Percentiles rank a stretch among this genome's conserved stretches.
phyloP scores from a whole-genome alignment of 495 filamentous ascomycete species.

The Podospora conica region DNA sequence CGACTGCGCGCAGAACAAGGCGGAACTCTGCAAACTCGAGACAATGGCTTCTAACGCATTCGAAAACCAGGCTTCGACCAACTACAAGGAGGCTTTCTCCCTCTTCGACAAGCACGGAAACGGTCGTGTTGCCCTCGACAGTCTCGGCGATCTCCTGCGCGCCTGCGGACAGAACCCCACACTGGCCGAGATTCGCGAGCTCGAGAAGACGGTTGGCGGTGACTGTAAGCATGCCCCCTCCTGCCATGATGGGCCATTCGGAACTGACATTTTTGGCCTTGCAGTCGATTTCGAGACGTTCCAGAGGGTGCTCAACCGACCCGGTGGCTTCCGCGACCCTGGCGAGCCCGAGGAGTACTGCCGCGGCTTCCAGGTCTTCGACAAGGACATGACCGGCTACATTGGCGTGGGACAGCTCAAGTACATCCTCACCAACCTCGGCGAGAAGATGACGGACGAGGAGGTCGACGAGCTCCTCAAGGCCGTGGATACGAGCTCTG shows the following conservation, averaged over 20 bases:
- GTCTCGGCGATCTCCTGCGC: slow-evolving; percentile 86
- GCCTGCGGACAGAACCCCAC: slow-evolving; percentile 98
- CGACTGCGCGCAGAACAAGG: neutral
- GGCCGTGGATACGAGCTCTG: slow-evolving; percentile 87
- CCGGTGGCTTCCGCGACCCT: slow-evolving; percentile 95
- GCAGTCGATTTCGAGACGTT: slow-evolving; percentile 97
- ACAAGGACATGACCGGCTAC: slow-evolving; percentile 97
- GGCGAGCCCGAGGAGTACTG: slow-evolving; percentile 97
- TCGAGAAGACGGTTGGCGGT: slow-evolving; percentile 78
- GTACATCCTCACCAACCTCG: slow-evolving; percentile 93
- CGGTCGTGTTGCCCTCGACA: slow-evolving; percentile 77
- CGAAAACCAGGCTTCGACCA: slow-evolving; percentile 79
- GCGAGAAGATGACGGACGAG: slow-evolving; percentile 98
- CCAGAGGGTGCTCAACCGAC: slow-evolving; percentile 89
- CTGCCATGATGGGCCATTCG: neutral
- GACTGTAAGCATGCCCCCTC: slow-evolving; percentile 67
- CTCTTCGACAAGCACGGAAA: slow-evolving; percentile 98
- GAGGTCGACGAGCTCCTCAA: slow-evolving; percentile 98
- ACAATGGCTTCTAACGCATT: slow-evolving; percentile 45
- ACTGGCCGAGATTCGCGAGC: slow-evolving; percentile 78
- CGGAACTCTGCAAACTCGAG: slow-evolving; percentile 7
- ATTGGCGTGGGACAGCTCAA: slow-evolving; percentile 94
- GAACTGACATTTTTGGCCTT: neutral
- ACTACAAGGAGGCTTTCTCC: slow-evolving; percentile 99
- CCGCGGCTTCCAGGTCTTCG: slow-evolving; percentile 96